phyloP scores from a whole-genome alignment of 768 basidiomycete species.

The Phaeotremella fagi region DNA sequence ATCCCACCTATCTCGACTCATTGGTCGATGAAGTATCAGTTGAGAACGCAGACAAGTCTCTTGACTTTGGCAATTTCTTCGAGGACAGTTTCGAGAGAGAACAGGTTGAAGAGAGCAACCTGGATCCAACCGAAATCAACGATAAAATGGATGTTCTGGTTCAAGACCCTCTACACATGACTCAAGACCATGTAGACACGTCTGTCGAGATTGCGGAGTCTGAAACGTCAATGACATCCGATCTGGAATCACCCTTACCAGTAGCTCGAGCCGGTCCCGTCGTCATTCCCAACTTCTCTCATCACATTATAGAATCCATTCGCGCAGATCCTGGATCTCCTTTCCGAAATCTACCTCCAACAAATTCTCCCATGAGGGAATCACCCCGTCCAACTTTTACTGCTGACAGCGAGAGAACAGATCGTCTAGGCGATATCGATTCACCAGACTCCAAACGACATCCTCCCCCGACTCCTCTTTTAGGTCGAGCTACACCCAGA shows the following conservation, averaged over 20 bases:
- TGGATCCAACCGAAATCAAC: neutral
- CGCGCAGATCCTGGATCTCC: slow-evolving; percentile 29
- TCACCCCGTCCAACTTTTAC: neutral
- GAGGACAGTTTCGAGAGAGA: neutral
- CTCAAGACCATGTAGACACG: neutral
- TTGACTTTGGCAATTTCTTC: neutral
- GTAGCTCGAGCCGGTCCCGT: slow-evolving; percentile 34
- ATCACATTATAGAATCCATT: slow-evolving; percentile 13
- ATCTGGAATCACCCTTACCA: slow-evolving; percentile 30
- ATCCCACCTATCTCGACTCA: slow-evolving; percentile 12
- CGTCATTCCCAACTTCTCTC: slow-evolving; percentile 24
- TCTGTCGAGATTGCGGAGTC: neutral
- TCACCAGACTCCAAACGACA: neutral
- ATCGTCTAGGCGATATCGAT: neutral
- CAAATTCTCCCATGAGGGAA: neutral
- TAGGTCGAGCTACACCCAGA: neutral
- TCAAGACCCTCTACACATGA: too few species aligned
- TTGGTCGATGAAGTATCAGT: neutral
- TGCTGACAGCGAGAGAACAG: neutral
- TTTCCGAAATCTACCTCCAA: slow-evolving; percentile 11
- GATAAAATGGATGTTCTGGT: neutral
- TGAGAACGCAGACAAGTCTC: neutral
- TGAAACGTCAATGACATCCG: neutral
- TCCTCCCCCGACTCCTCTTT: neutral
- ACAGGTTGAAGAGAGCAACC: neutral